A percentile compares a stretch with the other conserved stretches of the same genome.
phyloP scores from a whole-genome alignment of 2,329 filamentous ascomycete species.

The Rutstroemia sp. region DNA sequence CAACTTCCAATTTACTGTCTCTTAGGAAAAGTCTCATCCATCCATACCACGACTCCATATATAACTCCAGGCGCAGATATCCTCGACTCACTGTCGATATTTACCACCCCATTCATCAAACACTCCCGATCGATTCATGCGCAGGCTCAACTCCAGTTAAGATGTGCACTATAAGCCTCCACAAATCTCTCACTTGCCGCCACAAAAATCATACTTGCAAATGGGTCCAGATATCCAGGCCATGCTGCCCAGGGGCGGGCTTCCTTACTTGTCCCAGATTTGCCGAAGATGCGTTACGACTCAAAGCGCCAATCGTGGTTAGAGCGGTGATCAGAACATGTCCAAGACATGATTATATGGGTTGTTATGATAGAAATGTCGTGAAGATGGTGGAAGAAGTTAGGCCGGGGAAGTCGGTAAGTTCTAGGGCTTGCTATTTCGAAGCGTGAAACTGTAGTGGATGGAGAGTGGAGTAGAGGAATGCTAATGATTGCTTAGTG shows the following conservation, averaged over 20 bases:
- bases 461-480: background rate
- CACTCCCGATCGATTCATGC: background rate
- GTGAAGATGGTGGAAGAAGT: conserved; percentile 7
- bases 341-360: background rate
- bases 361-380: conserved; percentile 3
- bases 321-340: background rate
- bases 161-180: background rate
- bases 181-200: background rate
- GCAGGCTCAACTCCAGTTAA: background rate
- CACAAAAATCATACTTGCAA: background rate
- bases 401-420: background rate
- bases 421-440: background rate
- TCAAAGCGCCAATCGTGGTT: conserved; percentile 1
- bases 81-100: too few relatives aligned
- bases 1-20: too few relatives aligned
- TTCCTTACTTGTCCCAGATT: conserved; percentile 3
- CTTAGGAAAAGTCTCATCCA: too few relatives aligned
- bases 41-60: too few relatives aligned
- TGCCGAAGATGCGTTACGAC: background rate
- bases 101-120: too few relatives aligned
- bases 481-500: background rate
- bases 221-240: conserved; percentile 4
- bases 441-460: background rate
- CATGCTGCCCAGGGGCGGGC: background rate
- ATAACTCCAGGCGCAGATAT: too few relatives aligned